phyloP scores from a whole-genome alignment of 108 stramenopile genomes.

The Skeletonema potamos region DNA sequence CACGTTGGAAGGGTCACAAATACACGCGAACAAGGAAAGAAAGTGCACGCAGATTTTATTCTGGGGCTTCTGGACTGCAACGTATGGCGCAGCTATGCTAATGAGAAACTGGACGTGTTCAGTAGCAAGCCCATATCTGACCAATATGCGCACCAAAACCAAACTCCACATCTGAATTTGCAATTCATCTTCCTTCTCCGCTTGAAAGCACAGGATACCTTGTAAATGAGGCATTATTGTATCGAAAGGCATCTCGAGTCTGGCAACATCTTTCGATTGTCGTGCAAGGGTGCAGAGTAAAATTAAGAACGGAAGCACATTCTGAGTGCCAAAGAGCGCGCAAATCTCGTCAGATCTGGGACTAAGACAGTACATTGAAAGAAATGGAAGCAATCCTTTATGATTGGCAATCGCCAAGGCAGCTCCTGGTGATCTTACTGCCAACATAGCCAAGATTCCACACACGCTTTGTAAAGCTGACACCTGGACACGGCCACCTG shows the following conservation, averaged over 20 bases:
- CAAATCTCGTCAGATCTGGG: slow-evolving; percentile 12
- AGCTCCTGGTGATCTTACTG: slow-evolving; percentile 79
- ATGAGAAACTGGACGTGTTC: slow-evolving; percentile 52
- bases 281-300: slow-evolving; percentile 66
- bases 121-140: slow-evolving; percentile 75
- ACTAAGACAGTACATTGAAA: slow-evolving; percentile 31
- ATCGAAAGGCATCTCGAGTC: slow-evolving; percentile 37
- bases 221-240: slow-evolving; percentile 33
- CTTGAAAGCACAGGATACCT: slow-evolving; percentile 33
- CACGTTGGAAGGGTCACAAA: slow-evolving; percentile 30
- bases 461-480: slow-evolving; percentile 57
- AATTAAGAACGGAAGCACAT: slow-evolving; percentile 49
- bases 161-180: slow-evolving; percentile 60
- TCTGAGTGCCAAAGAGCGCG: slow-evolving; percentile 11
- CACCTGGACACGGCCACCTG: slow-evolving; percentile 22
- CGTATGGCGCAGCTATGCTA: slow-evolving; percentile 45
- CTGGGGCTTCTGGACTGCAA: slow-evolving; percentile 17
- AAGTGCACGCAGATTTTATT: slow-evolving; percentile 59
- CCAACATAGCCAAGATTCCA: slow-evolving; percentile 76
- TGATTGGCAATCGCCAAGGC: slow-evolving; percentile 81
- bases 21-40: slow-evolving; percentile 39
- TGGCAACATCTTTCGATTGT: slow-evolving; percentile 78
- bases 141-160: slow-evolving; percentile 63
- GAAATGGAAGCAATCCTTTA: slow-evolving; percentile 49
- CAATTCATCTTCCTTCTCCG: slow-evolving; percentile 29